Base-by-base conservation (phyloP, 352 stramenopile species). In the Phytophthora podocarpi region DNA sequence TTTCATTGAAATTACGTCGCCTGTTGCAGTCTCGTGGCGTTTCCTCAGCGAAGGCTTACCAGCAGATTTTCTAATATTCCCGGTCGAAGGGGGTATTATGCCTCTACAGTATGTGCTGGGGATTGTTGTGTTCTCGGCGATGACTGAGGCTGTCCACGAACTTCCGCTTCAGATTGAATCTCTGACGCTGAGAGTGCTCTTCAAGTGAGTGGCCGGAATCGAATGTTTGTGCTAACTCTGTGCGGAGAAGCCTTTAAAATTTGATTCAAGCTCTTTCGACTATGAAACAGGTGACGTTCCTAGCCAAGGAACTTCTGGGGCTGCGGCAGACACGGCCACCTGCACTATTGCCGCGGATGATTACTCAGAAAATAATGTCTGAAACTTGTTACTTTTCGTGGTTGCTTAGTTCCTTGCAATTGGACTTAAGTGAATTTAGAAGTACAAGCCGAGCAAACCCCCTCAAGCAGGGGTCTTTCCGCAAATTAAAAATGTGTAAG, bases 191-290 rank as follows among this genome's bases (percentile, higher is more conserved):
- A 96, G 35, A 88, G 75, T 26, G 87, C 76, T 6, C 47, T 91
- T 18, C 51, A 73, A 32, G 48, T 74, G 5, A 70, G 64, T 6
- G 80, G 88, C 20, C 60, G 72, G 7, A 74, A 64, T 7, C 74
- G 60, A 10, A 42, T 21, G 13, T 12, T 81, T 7, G 23, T 61
- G 5, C 50, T 97, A 2, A 50, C 47, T 23, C 57, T 96, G 4
- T 60, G 74, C 12, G 93, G 91, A 9, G 94, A 98, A 67, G 86
- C 90, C 4, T 98, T 98, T 74, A 93, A 94, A 45, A 95, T 96
- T n/a, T 16, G 85, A 98, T 4, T 88, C 94, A 20, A 91, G 91
- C 37, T 91, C 81, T 24, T 93, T 93, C 35, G 89, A 97, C 36
- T 53, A 59, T 18, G n/a, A n/a, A n/a, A n/a, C n/a, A n/a, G n/a